Conservation (phyloP, 1,284 basidiomycete genomes). For the Vanrija humicola region DNA sequence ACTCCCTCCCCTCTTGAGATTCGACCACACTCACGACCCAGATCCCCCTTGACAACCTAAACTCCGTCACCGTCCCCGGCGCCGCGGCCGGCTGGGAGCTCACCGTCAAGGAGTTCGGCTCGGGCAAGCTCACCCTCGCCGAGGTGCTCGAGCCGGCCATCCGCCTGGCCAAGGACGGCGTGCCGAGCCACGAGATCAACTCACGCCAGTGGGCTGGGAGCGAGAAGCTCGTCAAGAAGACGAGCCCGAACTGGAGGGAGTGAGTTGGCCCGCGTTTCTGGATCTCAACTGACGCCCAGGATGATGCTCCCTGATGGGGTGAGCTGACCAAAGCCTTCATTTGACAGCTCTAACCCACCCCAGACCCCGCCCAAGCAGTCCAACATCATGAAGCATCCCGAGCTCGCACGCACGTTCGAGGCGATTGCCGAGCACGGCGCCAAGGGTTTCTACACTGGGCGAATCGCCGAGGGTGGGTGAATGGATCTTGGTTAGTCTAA, state of each 20-base stretch:
- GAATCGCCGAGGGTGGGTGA: constrained; percentile 63
- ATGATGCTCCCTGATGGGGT: constrained; percentile 28
- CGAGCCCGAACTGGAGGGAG: constrained; percentile 66
- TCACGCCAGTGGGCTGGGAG: constrained; percentile 64
- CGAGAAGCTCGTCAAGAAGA: constrained; percentile 70
- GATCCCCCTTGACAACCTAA: constrained; percentile 68
- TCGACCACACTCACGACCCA: neutral
- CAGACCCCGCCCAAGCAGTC: constrained; percentile 56
- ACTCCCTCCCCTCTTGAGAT: too few relatives aligned
- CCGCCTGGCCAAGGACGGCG: constrained; percentile 71
- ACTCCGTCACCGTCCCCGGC: constrained; percentile 88
- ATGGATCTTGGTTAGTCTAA: neutral
- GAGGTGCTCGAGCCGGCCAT: constrained; percentile 79
- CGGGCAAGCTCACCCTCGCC: constrained; percentile 64
- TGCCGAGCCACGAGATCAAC: constrained; percentile 59
- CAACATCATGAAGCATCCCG: constrained; percentile 66
- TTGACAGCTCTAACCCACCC: neutral
- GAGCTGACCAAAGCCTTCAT: constrained; percentile 1
- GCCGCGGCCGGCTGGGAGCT: constrained; percentile 87
- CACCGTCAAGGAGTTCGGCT: constrained; percentile 72
- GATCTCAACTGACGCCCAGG: constrained; percentile 1
- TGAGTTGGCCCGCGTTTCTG: too few relatives aligned
- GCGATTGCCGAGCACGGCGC: constrained; percentile 74
- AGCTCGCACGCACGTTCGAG: constrained; percentile 77
- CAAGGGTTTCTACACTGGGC: constrained; percentile 87